phyloP scores from a whole-genome alignment of 257 asterid genomes.

The Ballota nigra region DNA sequence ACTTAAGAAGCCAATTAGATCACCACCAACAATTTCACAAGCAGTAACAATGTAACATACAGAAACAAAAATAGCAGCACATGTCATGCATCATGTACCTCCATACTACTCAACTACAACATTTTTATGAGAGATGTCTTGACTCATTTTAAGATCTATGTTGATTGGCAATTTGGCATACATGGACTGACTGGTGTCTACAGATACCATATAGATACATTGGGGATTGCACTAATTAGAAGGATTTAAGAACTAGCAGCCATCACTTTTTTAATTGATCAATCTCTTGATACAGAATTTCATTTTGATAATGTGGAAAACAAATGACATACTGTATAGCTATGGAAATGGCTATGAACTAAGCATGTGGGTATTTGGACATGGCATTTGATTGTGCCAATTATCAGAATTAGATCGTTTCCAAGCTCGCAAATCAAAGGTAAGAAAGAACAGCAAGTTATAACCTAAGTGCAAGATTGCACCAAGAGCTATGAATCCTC shows the following conservation, averaged over 20 bases:
- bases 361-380: background rate
- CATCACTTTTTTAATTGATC: background rate
- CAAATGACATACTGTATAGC: background rate
- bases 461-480: background rate
- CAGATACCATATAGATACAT: background rate
- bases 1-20: conserved; percentile 8
- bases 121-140: background rate
- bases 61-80: background rate
- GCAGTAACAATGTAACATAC: background rate
- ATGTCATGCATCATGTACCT: background rate
- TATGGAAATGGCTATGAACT: background rate
- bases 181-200: background rate
- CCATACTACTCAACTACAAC: background rate
- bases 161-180: background rate
- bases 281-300: background rate
- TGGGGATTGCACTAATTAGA: background rate
- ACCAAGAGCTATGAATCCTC: background rate
- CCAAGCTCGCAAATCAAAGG: background rate
- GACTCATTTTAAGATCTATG: conserved; percentile 9
- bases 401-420: background rate
- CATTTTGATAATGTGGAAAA: background rate
- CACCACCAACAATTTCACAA: conserved; percentile 1
- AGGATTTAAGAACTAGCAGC: background rate
- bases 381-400: background rate
- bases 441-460: background rate